Evolutionary conservation across 768 basidiomycete species (phyloP).

Genomic region (Pleurotus ostreatus): DNA sequence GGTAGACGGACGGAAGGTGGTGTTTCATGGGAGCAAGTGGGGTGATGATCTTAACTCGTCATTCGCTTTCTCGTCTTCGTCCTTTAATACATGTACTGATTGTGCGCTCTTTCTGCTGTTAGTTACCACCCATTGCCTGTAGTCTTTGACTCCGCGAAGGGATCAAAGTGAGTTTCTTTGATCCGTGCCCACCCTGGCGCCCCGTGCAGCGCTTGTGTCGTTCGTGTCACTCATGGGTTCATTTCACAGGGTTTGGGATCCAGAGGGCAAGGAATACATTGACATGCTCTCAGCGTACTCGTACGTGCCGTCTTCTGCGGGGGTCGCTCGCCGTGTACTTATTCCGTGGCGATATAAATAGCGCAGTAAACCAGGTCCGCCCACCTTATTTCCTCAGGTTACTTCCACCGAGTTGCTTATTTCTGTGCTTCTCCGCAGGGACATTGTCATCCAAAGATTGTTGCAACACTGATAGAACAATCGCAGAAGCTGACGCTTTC

Average conservation of each 20-base stretch:
- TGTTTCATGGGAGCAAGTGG: conserved; percentile 12
- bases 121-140: conserved; percentile 96
- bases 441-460: conserved; percentile 89
- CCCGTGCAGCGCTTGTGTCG: background rate
- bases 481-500: conserved; percentile 89
- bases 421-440: conserved; percentile 39
- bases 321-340: conserved; percentile 5
- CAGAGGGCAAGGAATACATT: conserved; percentile 92
- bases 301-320: conserved; percentile 39
- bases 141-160: conserved; percentile 87
- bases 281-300: conserved; percentile 99
- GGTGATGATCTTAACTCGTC: conserved; percentile 14
- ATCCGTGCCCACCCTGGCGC: conserved; percentile 9
- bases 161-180: conserved; percentile 69
- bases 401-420: conserved; percentile 3
- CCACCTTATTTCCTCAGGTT: conserved; percentile 11
- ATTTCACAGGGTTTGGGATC: conserved; percentile 74
- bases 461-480: conserved; percentile 77
- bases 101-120: conserved; percentile 41
- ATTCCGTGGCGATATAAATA: conserved; percentile 21
- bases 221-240: background rate
- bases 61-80: conserved; percentile 18
- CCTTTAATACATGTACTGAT: conserved; percentile 23
- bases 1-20: conserved; percentile 7
- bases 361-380: conserved; percentile 83